phyloP scores from a whole-genome alignment of 2,329 filamentous ascomycete species.

The Aureobasidium vineae region DNA sequence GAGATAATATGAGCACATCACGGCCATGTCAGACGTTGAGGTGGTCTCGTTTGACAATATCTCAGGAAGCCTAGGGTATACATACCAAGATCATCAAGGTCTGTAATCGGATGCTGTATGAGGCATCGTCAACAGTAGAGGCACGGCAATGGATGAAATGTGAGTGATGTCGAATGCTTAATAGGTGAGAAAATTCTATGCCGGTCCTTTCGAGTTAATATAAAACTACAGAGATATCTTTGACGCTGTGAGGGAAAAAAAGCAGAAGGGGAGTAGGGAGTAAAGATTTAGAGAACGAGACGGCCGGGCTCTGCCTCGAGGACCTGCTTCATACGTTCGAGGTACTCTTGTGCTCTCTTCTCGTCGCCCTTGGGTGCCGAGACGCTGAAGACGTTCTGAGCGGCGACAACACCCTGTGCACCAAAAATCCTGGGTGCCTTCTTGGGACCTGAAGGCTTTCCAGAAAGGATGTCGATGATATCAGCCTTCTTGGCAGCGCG shows the following conservation, averaged over 20 bases:
- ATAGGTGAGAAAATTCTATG: constrained; percentile 9
- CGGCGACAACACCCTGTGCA: constrained; percentile 41
- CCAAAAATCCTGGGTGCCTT: constrained; percentile 33
- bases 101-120: background rate
- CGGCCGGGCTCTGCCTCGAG: constrained; percentile 77
- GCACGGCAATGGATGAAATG: background rate
- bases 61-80: no score
- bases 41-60: no score
- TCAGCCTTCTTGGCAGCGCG: constrained; percentile 57
- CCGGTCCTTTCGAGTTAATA: constrained; percentile 18
- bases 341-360: constrained; percentile 74
- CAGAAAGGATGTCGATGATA: constrained; percentile 75
- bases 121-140: background rate
- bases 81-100: no score
- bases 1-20: no score
- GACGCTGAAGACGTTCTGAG: constrained; percentile 77
- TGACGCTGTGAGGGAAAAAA: constrained; percentile 18
- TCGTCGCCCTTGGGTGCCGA: constrained; percentile 77
- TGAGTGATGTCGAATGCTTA: background rate
- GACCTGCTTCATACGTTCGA: constrained; percentile 81
- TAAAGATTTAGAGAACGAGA: constrained; percentile 55
- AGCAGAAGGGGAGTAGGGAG: constrained; percentile 1
- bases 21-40: no score
- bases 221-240: constrained; percentile 26
- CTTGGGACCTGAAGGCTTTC: constrained; percentile 40